Base-by-base conservation (phyloP, 768 basidiomycete genomes). In the Leccinum arenicola region DNA sequence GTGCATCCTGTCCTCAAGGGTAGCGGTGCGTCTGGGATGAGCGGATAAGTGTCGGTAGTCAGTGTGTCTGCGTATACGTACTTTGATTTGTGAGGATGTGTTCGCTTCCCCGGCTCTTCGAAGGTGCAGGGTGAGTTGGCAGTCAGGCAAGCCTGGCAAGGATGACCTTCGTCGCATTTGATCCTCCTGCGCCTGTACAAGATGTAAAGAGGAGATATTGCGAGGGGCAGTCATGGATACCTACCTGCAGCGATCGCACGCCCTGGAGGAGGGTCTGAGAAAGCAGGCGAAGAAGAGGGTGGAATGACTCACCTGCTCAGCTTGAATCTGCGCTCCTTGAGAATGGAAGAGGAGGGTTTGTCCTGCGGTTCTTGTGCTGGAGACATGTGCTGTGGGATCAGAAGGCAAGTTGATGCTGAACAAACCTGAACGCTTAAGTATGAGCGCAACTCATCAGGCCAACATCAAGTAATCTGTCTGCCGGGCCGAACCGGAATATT, bases 161-260 rank as follows among this genome's bases (percentile, higher is more conserved):
- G 91, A 68, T 92, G 90, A 0, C 91, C 91, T 70, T 93, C 91
- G 65, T 93, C 91, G 68, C 91, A 93, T 66, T 90, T 91, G 70
- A 93, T 93, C 67, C 91, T 78, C 66, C 91, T 80, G 55, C 91
- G 88, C 19, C 91, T 93, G 64, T 6, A 50, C 27, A 52, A 6
- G 45, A 52, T 6, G 17, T 59, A n/a, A 57, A 47, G 23, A 54
- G 9, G 35, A 45, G 3, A 6, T 29, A 9, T n/a, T 21, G 35
- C 3, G 1, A 2, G 36, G 12, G 6, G 53, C n/a, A 15, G 43
- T 49, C 59, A 33, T 35, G 63, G 65, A 40, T 31, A 64, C 88
- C 81, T 77, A 93, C 90, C 91, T 85, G 78, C 91, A 93, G 60
- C 91, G 89, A 81, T 93, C 91, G 79, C 91, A 93, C 59, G 91